phyloP scores from a whole-genome alignment of 768 basidiomycete species.

The Psilocybe cyanescens region DNA sequence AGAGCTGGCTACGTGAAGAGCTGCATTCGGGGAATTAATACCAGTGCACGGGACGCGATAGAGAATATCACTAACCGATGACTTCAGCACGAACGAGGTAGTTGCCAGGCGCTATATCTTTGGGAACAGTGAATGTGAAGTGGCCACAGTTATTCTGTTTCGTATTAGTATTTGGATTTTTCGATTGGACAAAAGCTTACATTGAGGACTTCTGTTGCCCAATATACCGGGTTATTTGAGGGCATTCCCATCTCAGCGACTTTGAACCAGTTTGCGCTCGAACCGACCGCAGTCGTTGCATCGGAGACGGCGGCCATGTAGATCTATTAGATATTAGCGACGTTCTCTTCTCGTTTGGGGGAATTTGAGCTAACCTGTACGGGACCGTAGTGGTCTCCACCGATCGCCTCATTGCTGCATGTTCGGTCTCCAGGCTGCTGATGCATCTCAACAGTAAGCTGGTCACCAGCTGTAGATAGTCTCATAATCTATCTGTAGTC shows the following conservation, averaged over 20 bases:
- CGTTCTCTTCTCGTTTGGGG: conserved; percentile 4
- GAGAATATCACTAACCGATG: conserved; percentile 42
- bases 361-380: conserved; percentile 31
- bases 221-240: conserved; percentile 52
- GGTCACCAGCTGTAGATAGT: conserved; percentile 40
- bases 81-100: conserved; percentile 80
- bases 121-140: conserved; percentile 54
- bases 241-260: conserved; percentile 52
- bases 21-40: conserved; percentile 23
- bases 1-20: conserved; percentile 62
- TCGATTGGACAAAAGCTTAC: conserved; percentile 19
- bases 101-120: conserved; percentile 61
- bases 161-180: background rate
- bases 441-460: conserved; percentile 59
- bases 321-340: conserved; percentile 20
- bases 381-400: conserved; percentile 56
- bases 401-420: conserved; percentile 51
- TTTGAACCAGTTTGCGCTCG: conserved; percentile 53
- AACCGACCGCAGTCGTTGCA: conserved; percentile 47
- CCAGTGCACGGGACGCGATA: conserved; percentile 27
- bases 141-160: conserved; percentile 52
- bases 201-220: conserved; percentile 37
- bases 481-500: background rate
- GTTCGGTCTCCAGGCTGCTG: conserved; percentile 50
- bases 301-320: conserved; percentile 54